A percentile compares a stretch with the other conserved stretches of the same genome.
These are phyloP conservation scores for Erodium moschatum DNA, from an alignment of 441 rosid genomes.

Conservation along the genomic window DNA sequence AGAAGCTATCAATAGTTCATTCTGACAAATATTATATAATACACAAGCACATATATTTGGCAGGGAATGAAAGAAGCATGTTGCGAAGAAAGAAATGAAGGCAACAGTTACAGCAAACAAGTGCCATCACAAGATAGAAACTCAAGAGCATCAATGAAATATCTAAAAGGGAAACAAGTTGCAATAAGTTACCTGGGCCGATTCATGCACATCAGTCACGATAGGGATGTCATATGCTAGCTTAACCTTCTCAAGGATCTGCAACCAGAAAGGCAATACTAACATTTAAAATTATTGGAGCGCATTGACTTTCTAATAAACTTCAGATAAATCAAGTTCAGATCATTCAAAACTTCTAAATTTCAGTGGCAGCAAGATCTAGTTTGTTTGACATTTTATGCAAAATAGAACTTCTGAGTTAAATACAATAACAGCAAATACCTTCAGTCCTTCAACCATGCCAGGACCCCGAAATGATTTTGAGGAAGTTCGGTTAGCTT, in stretches of 20 bases:
- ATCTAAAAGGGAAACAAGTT: not conserved
- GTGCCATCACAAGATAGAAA: not conserved
- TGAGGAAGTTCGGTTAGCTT: slow-evolving; percentile 80
- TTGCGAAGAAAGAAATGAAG: not conserved
- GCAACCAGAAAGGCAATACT: slow-evolving; percentile 20
- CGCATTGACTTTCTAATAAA: not conserved
- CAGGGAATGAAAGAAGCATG: too few relatives aligned
- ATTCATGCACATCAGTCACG: slow-evolving; percentile 79
- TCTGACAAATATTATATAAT: too few relatives aligned
- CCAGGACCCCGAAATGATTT: slow-evolving; percentile 89
- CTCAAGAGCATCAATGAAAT: not conserved
- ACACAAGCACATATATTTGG: too few relatives aligned
- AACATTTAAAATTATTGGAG: not conserved
- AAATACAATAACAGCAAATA: slow-evolving; percentile 17
- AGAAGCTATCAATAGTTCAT: too few relatives aligned
- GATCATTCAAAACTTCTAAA: not conserved
- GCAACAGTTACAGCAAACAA: not conserved
- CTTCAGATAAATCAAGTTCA: not conserved
- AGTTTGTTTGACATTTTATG: not conserved
- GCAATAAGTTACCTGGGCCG: slow-evolving; percentile 45
- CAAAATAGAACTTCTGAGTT: not conserved
- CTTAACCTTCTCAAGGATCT: slow-evolving; percentile 91
- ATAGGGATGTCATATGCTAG: slow-evolving; percentile 64
- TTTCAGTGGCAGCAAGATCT: not conserved
- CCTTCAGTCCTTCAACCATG: slow-evolving; percentile 77